Evolutionary conservation across 2,329 filamentous ascomycete species (phyloP), one percentile per base, ranked within the genome.

Genomic region (Verruconis gallopava): DNA sequence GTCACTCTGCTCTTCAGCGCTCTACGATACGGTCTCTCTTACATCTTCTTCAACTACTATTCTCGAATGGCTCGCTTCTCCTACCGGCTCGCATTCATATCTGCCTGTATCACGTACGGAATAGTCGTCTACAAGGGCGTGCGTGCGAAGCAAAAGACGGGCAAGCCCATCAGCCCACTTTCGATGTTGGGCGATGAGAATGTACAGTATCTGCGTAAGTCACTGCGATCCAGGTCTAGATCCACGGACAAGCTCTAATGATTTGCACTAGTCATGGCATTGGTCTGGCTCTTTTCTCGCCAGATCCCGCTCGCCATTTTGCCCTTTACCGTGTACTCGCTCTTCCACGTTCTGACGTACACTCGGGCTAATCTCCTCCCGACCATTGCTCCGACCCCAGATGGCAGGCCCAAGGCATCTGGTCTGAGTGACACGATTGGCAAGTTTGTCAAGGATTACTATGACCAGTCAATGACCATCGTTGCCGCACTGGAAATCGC

Each of bases 111-210:
- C 38, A 96, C 91, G 9, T 98, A 98, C 63, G 89, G 91, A 50
- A 96, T 98, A 51, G 91, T 98, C 38, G 89, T 98, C 48, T 96
- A 94, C 73, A 98, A 98, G 76, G 88, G 85, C 45, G 85, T 88
- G 69, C 79, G 88, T 51, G 85, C 88, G 53, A 81, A 85, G 51
- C 73, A 82, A 53, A 82, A 85, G 72, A 71, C 78, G 38, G 79
- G 81, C 49, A 77, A 77, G 53, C 75, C 32, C 18, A 42, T 30
- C 6, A 18, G 20, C 62, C 72, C 38, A 42, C 89, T 45, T 73
- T 78, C 47, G 19, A 68, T 94, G 50, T 69, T 81, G 44, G 71
- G 77, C 11, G 91, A 98, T 60, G 91, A 98, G 73, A 98, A 98
- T 63, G 85, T 98, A 40, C 91, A 96, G 65, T 98, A 98, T 61